phyloP scores from a whole-genome alignment of 2,329 filamentous ascomycete genomes.

The Aspergillus sp. region DNA sequence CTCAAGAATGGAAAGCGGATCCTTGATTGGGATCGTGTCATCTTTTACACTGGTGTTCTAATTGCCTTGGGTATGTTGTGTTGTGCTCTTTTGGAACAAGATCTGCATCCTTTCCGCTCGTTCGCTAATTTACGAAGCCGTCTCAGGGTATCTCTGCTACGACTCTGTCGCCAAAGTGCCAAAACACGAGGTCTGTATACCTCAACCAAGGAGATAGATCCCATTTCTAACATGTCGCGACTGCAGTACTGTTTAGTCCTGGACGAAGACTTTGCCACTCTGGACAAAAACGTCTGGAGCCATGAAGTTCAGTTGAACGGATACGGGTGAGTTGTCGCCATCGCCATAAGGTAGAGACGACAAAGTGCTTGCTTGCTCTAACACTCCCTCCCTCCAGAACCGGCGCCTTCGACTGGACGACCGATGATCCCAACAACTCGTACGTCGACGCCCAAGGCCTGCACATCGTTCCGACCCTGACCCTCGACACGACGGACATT shows the following conservation, averaged over 20 bases:
- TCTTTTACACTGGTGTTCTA: constrained; percentile 20
- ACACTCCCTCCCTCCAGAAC: constrained; percentile 46
- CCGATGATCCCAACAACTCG: constrained; percentile 52
- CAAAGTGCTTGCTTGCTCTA: not conserved
- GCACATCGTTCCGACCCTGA: constrained; percentile 61
- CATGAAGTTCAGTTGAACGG: constrained; percentile 54
- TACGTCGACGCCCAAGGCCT: constrained; percentile 56
- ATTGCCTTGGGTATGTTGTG: constrained; percentile 32
- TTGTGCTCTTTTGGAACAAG: too few species aligned
- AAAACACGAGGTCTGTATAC: constrained; percentile 12
- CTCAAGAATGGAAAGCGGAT: constrained; percentile 13
- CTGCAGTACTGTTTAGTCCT: constrained; percentile 54
- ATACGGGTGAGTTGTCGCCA: constrained; percentile 31
- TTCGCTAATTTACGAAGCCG: constrained; percentile 7
- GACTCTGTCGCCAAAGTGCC: constrained; percentile 24
- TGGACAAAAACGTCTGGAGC: constrained; percentile 54
- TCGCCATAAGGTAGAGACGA: too few species aligned
- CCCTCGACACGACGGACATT: constrained; percentile 39
- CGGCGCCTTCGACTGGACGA: constrained; percentile 62
- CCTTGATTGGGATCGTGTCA: constrained; percentile 21
- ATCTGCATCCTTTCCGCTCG: not conserved
- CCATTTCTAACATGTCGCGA: constrained; percentile 1
- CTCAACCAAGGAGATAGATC: not conserved
- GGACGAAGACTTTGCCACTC: constrained; percentile 53
- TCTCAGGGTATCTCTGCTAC: constrained; percentile 40